Evolutionary conservation across 148 eudicot species (phyloP).

Genomic region (Spergularia marina): DNA sequence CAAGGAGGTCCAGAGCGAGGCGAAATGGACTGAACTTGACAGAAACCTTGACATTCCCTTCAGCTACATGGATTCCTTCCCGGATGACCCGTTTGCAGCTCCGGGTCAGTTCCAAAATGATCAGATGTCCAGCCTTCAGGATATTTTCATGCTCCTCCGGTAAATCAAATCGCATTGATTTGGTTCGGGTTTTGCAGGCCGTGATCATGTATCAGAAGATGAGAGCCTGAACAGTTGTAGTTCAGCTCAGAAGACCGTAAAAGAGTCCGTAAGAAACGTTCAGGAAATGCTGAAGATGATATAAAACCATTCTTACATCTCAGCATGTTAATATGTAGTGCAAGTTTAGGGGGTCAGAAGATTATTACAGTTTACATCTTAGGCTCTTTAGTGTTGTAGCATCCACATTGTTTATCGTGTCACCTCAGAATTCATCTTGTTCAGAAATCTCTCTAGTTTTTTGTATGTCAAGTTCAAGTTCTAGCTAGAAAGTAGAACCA

Average conservation of each 20-base stretch:
- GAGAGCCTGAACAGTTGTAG: not conserved
- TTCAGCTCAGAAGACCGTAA: not conserved
- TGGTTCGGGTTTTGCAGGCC: not conserved
- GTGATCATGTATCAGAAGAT: constrained; percentile 6
- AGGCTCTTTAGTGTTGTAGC: constrained; percentile 13
- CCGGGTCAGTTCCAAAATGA: constrained; percentile 36
- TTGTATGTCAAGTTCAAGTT: not conserved
- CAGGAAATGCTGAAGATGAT: not conserved
- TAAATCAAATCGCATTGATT: not conserved
- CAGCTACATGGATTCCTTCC: constrained; percentile 46
- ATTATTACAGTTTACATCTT: not conserved
- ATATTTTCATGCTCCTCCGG: constrained; percentile 42
- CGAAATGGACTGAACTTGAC: constrained; percentile 44
- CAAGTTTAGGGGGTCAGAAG: constrained; percentile 8
- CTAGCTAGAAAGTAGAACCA: not conserved
- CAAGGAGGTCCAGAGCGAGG: constrained; percentile 67
- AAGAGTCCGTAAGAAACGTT: too few species aligned
- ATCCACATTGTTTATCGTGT: constrained; percentile 18
- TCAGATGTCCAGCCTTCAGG: constrained; percentile 44
- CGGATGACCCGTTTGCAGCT: constrained; percentile 39
- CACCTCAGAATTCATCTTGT: not conserved
- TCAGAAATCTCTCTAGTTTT: not conserved
- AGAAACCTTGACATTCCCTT: constrained; percentile 35
- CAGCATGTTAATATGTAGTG: constrained; percentile 31
- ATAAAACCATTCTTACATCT: constrained; percentile 13